Conservation (phyloP, 345 rosid species). For the Syzygium grande region DNA sequence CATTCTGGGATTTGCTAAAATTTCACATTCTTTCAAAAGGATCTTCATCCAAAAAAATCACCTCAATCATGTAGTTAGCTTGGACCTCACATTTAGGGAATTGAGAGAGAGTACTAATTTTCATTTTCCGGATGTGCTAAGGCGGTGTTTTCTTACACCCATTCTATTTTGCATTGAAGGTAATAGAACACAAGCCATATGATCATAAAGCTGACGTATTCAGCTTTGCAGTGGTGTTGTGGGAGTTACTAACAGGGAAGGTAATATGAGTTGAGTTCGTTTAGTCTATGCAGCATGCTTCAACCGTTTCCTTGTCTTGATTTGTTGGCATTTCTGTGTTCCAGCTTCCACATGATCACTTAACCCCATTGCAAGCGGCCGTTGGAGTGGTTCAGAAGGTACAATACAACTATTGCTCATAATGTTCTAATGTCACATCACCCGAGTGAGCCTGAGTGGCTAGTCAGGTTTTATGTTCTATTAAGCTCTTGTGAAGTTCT, state of each 20-base stretch:
- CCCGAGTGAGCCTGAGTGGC: neutral
- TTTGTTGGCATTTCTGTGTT: slow-evolving; percentile 12
- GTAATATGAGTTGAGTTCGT: slow-evolving; percentile 17
- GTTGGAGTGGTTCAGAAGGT: slow-evolving; percentile 99
- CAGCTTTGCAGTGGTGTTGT: slow-evolving; percentile 82
- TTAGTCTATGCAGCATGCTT: neutral
- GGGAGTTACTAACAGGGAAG: slow-evolving; percentile 97
- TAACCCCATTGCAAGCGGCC: slow-evolving; percentile 97
- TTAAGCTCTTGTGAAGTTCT: neutral
- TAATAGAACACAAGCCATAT: slow-evolving; percentile 92
- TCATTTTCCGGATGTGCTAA: neutral
- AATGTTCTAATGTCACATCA: neutral
- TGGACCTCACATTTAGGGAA: neutral
- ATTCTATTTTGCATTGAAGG: slow-evolving; percentile 35
- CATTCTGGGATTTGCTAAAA: neutral
- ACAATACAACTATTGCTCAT: neutral
- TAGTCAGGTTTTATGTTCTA: neutral
- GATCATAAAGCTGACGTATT: slow-evolving; percentile 98
- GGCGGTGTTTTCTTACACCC: neutral
- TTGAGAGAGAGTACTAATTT: neutral
- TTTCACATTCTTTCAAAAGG: neutral
- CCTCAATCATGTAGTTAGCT: neutral
- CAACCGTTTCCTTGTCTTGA: neutral
- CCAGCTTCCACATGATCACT: slow-evolving; percentile 88
- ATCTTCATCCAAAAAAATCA: neutral